Evolutionary conservation across 1,284 basidiomycete genomes (phyloP), one percentile per base, ranked within the genome.

Genomic region (Agroathelia rolfsii): DNA sequence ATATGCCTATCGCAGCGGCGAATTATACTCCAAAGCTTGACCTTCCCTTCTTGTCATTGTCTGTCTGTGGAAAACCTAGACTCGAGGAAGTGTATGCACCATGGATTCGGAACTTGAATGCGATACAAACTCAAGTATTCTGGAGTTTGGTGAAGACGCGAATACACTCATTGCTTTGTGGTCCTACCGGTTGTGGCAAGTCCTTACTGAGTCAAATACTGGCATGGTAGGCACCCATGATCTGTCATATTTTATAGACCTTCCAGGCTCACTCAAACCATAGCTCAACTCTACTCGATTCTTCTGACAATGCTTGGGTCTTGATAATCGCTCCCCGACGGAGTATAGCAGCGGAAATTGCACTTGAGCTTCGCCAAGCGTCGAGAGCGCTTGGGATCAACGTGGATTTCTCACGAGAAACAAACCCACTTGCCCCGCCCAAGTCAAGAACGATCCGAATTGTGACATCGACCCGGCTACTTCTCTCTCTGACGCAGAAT

Each of bases 101-200:
- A 2, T 67, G 61, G 27, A 47, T 76, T 22, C 61, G 60, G 18
- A 69, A 71, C 24, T 69, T 95, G 52, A 96, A 94, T 48, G 73
- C 79, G 1, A 73, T 97, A 3, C 94, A 98, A 52, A 89, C 86
- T 1, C 95, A 97, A 47, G 65, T 72, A 3, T 87, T 87, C 54
- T 97, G 95, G 84, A 76, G 77, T 28, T 46, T 89, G 12, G 62
- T 81, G 34, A 76, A 82, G 46, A 84, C 85, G 1, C 60, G 66
- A 28, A 58, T 68, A 26, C 86, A 93, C 50, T 56, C 78, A 3
- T 59, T 98, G n/a, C 47, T 96, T 11, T 86, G 82, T 39, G 85
- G 81, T 0, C 92, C 93, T 1, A 68, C 75, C 3, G 77, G 79
- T 5, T 76, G 76, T 37, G 93, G 93, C 2, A 96, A 94, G 56